These are phyloP conservation scores for Botrytis porri DNA, from an alignment of 2,329 filamentous ascomycete species.

Conservation along the genomic window DNA sequence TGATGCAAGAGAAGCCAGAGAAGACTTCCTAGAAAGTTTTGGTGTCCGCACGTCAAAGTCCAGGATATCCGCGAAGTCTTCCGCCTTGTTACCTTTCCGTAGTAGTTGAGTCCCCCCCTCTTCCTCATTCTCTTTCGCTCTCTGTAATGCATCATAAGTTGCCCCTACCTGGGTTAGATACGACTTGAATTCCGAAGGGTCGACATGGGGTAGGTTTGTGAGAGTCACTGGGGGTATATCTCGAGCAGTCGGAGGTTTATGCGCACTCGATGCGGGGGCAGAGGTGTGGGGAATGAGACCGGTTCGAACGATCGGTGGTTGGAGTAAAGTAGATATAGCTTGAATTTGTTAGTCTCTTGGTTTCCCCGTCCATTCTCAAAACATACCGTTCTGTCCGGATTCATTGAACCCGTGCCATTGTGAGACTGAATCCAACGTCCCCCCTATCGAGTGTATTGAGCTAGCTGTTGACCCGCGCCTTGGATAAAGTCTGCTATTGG, in stretches of 20 bases:
- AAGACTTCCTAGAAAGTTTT: conserved; percentile 40
- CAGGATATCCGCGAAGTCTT: conserved; percentile 43
- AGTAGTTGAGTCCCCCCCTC: conserved; percentile 46
- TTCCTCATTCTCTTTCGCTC: conserved; percentile 75
- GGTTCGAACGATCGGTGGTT: conserved; percentile 84
- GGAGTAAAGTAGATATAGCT: conserved; percentile 92
- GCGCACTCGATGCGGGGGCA: conserved; percentile 64
- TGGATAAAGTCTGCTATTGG: conserved; percentile 44
- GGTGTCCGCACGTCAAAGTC: conserved; percentile 30
- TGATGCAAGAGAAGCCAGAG: conserved; percentile 43
- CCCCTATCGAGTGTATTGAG: conserved; percentile 83
- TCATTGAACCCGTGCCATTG: conserved; percentile 60
- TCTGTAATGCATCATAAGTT: conserved; percentile 83
- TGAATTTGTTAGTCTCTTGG: conserved; percentile 21
- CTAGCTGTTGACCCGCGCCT: conserved; percentile 81
- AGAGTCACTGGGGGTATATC: conserved; percentile 93
- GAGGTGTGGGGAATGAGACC: conserved; percentile 78
- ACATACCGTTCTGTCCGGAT: conserved; percentile 76
- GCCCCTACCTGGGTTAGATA: conserved; percentile 84
- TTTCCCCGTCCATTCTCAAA: background rate
- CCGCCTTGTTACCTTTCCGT: conserved; percentile 38
- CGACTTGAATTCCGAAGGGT: conserved; percentile 73
- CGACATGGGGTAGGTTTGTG: conserved; percentile 81
- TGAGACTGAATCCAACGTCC: conserved; percentile 70
- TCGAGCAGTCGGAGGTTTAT: conserved; percentile 77